Conservation (phyloP, 2,329 filamentous ascomycete genomes). For the Monascus ruber region DNA sequence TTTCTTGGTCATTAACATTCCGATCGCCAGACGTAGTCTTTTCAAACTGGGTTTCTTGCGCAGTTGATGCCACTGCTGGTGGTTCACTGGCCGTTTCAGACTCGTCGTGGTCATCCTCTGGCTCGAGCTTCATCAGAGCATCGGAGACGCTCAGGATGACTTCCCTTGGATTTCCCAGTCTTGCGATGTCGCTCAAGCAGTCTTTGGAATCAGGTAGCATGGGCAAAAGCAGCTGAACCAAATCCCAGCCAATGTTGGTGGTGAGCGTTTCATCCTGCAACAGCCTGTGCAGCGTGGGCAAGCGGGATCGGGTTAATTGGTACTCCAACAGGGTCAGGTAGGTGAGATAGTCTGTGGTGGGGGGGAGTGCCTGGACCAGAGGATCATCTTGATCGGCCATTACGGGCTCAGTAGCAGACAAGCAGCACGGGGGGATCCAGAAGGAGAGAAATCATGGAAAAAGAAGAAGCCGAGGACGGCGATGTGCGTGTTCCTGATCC, state of each 20-base stretch:
- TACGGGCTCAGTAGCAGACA: background rate
- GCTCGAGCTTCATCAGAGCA: slow-evolving; percentile 46
- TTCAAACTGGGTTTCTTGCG: slow-evolving; percentile 2
- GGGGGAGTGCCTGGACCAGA: slow-evolving; percentile 48
- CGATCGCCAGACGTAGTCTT: slow-evolving; percentile 13
- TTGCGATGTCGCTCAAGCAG: slow-evolving; percentile 51
- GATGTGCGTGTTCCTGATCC: too few species aligned
- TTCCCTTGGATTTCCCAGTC: slow-evolving; percentile 52
- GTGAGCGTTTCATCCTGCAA: slow-evolving; percentile 51
- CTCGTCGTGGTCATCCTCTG: slow-evolving; percentile 26
- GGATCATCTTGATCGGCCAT: slow-evolving; percentile 33
- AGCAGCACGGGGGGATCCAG: too few species aligned
- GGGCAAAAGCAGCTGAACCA: slow-evolving; percentile 51
- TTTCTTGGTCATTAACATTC: slow-evolving; percentile 3
- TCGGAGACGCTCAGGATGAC: slow-evolving; percentile 55
- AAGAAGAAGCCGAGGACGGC: too few species aligned
- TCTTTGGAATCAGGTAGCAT: slow-evolving; percentile 46
- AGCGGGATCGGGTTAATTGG: slow-evolving; percentile 47
- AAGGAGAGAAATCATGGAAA: too few species aligned
- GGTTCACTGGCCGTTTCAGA: slow-evolving; percentile 10
- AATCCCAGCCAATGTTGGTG: slow-evolving; percentile 55
- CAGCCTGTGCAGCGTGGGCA: slow-evolving; percentile 47
- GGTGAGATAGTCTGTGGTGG: slow-evolving; percentile 53
- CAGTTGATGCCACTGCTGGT: slow-evolving; percentile 1
- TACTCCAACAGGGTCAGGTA: slow-evolving; percentile 56